Evolutionary conservation across 164 flowering plant species (phyloP), one percentile per base, ranked within the genome.

Genomic region (Protea cynaroides): DNA sequence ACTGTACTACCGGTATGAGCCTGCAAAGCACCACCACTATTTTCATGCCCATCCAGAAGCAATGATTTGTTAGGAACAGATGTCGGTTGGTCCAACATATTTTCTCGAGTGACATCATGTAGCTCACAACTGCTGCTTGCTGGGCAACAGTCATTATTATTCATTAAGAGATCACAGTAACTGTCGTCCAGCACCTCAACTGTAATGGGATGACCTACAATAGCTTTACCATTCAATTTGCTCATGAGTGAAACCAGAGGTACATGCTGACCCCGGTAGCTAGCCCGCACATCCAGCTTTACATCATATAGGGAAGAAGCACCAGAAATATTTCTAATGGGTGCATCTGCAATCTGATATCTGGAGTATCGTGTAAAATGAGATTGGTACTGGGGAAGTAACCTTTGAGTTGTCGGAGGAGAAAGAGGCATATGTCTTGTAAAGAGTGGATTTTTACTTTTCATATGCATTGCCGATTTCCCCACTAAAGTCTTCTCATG

Each of bases 191-290:
- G 66, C 34, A 64, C 76, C 65, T 85, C 96, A 36, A 90, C 81
- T 0, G 86, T 66, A 43, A 90, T 69, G 29, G 97, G 94, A 74
- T 86, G 94, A 5, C 98, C 98, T 10, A 87, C 69, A 37, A 93
- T 83, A 15, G 96, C 85, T 70, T 83, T 83, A 17, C 94, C 86
- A 68, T 80, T 80, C 72, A 86, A 69, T 71, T 84, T 88, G 80
- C 97, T 87, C 97, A 84, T 80, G 15, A 90, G 81, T 43, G 98
- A 93, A 61, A 90, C 87, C 65, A 86, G 69, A 10, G 97, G 96
- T 21, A 88, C 94, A 69, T 78, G 84, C 47, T 79, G 81, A 34
- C 84, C 81, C 52, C 74, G 69, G 58, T 82, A 79, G 74, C 73
- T 83, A 22, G 84, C 77, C 56, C 76, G 79, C 23, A 84, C 96